Evolutionary conservation across 192 early-diverging fungal species (phyloP).

Genomic region (Lobosporangium transversale): DNA sequence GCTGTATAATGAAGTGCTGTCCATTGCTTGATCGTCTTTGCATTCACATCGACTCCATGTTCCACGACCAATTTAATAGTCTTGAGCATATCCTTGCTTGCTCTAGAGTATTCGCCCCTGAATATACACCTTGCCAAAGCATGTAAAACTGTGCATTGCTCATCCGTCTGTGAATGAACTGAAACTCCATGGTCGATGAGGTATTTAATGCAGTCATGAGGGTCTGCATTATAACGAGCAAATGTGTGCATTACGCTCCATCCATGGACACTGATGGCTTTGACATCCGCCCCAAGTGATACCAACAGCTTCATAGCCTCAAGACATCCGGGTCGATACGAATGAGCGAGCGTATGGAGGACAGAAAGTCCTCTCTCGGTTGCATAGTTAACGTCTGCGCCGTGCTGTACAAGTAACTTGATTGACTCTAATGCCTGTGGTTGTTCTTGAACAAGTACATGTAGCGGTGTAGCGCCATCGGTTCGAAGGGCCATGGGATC

Average conservation of each 20-base stretch:
- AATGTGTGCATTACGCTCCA: constrained; percentile 64
- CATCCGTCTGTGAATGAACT: constrained; percentile 68
- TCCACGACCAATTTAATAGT: constrained; percentile 61
- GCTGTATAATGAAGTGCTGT: constrained; percentile 56
- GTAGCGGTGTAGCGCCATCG: constrained; percentile 41
- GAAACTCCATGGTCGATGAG: constrained; percentile 65
- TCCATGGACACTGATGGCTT: constrained; percentile 70
- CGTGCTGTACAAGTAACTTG: constrained; percentile 57
- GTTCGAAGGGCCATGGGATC: constrained; percentile 38
- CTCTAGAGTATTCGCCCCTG: constrained; percentile 46
- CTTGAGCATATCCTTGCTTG: constrained; percentile 45
- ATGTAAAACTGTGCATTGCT: constrained; percentile 74
- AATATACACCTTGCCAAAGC: constrained; percentile 61
- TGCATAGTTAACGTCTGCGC: constrained; percentile 63
- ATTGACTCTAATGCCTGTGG: constrained; percentile 50
- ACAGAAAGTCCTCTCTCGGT: constrained; percentile 46
- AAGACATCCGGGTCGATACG: constrained; percentile 63
- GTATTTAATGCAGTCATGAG: constrained; percentile 54
- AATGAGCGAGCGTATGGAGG: constrained; percentile 51
- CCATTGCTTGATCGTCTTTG: constrained; percentile 58
- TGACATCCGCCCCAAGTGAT: constrained; percentile 68
- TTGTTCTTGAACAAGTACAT: constrained; percentile 49
- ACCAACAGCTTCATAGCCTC: constrained; percentile 65
- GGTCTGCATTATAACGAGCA: constrained; percentile 59
- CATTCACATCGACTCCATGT: constrained; percentile 67